Percentiles rank a stretch among this genome's conserved stretches.
Conservation (phyloP, 1,284 basidiomycete species). For the Volvariella volvacea region DNA sequence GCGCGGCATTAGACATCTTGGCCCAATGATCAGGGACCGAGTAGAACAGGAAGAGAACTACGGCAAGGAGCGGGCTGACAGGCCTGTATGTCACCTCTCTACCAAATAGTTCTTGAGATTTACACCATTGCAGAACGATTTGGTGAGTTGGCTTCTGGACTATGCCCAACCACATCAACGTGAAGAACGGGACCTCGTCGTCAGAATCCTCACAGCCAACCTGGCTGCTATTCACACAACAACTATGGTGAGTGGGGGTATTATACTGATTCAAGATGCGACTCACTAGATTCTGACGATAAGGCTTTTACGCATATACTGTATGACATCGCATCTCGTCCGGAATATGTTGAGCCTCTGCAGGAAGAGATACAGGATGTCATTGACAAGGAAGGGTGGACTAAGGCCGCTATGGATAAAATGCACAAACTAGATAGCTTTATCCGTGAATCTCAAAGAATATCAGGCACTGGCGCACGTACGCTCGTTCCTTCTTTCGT, state of each 20-base stretch:
- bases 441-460: constrained; percentile 36
- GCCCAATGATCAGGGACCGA: constrained; percentile 35
- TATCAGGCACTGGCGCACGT: constrained; percentile 24
- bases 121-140: constrained; percentile 22
- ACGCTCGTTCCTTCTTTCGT: constrained; percentile 4
- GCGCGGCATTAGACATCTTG: constrained; percentile 24
- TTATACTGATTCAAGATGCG: not conserved
- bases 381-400: constrained; percentile 34
- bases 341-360: constrained; percentile 32
- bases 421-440: constrained; percentile 46
- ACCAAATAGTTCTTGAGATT: not conserved
- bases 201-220: constrained; percentile 16
- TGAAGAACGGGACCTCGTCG: constrained; percentile 20
- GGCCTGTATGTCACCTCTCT: constrained; percentile 17
- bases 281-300: not conserved
- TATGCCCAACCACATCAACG: constrained; percentile 23
- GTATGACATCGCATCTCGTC: constrained; percentile 33
- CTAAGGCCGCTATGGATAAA: constrained; percentile 32
- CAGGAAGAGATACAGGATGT: constrained; percentile 37
- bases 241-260: constrained; percentile 1
- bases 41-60: constrained; percentile 25
- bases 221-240: constrained; percentile 18
- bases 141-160: constrained; percentile 38
- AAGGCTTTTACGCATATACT: constrained; percentile 27
- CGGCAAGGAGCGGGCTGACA: constrained; percentile 25